These are phyloP conservation scores for Microsporum canis DNA, from an alignment of 2,329 filamentous ascomycete species.

Conservation along the genomic window DNA sequence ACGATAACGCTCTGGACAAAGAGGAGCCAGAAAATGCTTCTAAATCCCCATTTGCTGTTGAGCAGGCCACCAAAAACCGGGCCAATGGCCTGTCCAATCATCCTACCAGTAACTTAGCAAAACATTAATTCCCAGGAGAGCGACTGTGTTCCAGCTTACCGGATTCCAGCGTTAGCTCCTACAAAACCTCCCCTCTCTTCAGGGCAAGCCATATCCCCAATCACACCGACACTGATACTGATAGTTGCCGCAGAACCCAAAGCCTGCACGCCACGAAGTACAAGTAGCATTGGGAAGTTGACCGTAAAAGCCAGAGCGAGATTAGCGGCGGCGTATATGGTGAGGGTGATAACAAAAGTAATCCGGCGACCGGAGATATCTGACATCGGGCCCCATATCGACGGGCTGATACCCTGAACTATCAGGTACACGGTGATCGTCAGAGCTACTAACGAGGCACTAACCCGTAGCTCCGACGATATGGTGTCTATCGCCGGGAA, in stretches of 20 bases:
- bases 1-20: conserved; percentile 41
- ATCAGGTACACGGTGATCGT: conserved; percentile 42
- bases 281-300: conserved; percentile 46
- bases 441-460: conserved; percentile 37
- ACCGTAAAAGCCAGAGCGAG: conserved; percentile 52
- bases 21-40: conserved; percentile 58
- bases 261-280: conserved; percentile 53
- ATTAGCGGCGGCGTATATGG: conserved; percentile 48
- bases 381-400: conserved; percentile 50
- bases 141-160: background rate
- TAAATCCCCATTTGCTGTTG: conserved; percentile 54
- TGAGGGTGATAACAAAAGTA: conserved; percentile 48
- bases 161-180: conserved; percentile 28
- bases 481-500: conserved; percentile 30
- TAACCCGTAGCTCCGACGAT: conserved; percentile 30
- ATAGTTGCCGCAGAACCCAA: conserved; percentile 56
- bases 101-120: conserved; percentile 37
- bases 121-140: background rate
- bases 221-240: conserved; percentile 57
- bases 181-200: conserved; percentile 63
- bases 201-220: conserved; percentile 59
- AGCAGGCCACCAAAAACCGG: conserved; percentile 56
- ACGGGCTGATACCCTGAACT: conserved; percentile 51
- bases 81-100: conserved; percentile 40
- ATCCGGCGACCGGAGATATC: conserved; percentile 52